A percentile compares a stretch with the other conserved stretches of the same genome.
phyloP scores from a whole-genome alignment of 371 early-diverging fungal genomes.

The Saksenaea vasiformis region DNA sequence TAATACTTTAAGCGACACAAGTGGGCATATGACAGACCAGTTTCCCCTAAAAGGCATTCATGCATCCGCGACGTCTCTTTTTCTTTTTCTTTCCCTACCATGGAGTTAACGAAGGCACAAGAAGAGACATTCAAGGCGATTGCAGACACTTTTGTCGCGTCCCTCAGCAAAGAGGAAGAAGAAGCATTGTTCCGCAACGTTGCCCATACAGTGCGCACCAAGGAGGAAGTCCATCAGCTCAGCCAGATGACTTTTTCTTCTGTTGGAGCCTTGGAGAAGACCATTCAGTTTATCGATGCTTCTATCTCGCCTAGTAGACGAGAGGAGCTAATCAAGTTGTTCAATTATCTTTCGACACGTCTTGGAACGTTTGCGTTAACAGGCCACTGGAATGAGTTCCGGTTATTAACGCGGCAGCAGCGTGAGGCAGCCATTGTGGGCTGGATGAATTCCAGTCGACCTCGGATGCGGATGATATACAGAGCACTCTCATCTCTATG shows the following conservation, averaged over 20 bases:
- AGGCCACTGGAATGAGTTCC: conserved; percentile 37
- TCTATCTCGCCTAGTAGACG: background rate
- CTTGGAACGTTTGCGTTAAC: conserved; percentile 41
- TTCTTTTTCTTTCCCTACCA: background rate
- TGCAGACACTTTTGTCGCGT: conserved; percentile 50
- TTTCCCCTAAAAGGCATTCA: no score
- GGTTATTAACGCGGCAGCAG: conserved; percentile 28
- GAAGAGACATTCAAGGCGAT: conserved; percentile 42
- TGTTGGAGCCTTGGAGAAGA: background rate
- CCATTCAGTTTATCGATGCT: background rate
- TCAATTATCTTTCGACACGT: conserved; percentile 9
- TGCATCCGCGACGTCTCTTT: background rate
- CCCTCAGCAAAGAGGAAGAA: conserved; percentile 32
- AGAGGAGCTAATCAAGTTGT: background rate
- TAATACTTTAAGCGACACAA: no score
- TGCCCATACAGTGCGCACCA: conserved; percentile 5
- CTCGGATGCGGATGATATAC: background rate
- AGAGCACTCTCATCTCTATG: background rate
- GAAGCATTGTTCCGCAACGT: conserved; percentile 25
- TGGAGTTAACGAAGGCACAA: conserved; percentile 37
- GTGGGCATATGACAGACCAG: no score
- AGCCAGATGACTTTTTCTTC: conserved; percentile 1
- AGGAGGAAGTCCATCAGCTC: conserved; percentile 9
- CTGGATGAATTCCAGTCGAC: conserved; percentile 11
- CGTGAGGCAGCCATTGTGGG: conserved; percentile 30